Percentiles rank a stretch among this genome's conserved stretches.
Conservation (phyloP, 768 basidiomycete genomes). For the Rhodosporidiobolus sp. region DNA sequence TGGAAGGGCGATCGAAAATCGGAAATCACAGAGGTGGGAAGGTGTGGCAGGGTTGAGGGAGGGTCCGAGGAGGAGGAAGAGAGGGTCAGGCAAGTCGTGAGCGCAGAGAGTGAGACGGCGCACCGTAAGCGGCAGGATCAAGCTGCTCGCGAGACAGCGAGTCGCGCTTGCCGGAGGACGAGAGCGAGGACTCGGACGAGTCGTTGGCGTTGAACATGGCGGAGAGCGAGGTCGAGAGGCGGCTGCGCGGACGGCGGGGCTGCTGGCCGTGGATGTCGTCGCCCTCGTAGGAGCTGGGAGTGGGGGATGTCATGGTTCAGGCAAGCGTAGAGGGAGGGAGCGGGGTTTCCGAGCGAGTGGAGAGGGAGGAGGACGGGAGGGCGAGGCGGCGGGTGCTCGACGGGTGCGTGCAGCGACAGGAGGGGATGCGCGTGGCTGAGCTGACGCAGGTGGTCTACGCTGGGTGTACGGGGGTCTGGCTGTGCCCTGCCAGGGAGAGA, state of each 20-base stretch:
- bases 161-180: conserved; percentile 13
- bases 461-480: no score
- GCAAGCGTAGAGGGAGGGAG: background rate
- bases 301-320: background rate
- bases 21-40: no score
- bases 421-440: no score
- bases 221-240: conserved; percentile 11
- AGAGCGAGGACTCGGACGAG: conserved; percentile 13
- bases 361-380: no score
- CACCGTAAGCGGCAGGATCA: conserved; percentile 27
- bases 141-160: conserved; percentile 15
- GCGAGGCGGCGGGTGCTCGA: background rate
- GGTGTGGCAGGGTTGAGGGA: background rate
- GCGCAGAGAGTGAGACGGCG: background rate
- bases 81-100: no score
- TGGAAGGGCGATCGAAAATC: no score
- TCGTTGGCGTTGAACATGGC: conserved; percentile 24
- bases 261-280: background rate
- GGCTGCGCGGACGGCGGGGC: conserved; percentile 7
- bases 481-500: no score
- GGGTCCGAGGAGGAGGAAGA: no score
- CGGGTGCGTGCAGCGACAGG: no score
- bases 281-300: conserved; percentile 4
- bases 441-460: no score
- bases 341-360: background rate